phyloP scores from a whole-genome alignment of 2,329 filamentous ascomycete genomes.

The Xylaria sp. region DNA sequence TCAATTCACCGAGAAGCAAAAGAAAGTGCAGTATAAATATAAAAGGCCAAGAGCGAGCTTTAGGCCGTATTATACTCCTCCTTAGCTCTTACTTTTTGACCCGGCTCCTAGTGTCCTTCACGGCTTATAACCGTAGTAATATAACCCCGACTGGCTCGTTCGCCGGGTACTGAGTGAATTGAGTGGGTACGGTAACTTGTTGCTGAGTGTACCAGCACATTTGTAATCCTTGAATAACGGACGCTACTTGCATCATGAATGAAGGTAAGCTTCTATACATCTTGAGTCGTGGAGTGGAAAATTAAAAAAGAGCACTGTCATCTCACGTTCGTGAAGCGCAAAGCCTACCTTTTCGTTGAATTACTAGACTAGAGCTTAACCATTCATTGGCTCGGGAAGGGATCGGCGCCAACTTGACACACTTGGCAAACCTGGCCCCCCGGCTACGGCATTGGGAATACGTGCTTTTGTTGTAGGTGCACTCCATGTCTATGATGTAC shows the following conservation, averaged over 20 bases:
- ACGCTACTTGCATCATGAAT: no score
- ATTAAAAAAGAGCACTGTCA: not conserved
- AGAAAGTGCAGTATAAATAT: not conserved
- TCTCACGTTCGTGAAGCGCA: not conserved
- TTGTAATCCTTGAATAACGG: not conserved
- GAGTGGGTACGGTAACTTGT: constrained; percentile 11
- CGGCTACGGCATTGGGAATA: not conserved
- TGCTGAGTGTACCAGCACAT: constrained; percentile 15
- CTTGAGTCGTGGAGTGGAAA: not conserved
- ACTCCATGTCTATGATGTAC: no score
- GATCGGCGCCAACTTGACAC: constrained; percentile 9
- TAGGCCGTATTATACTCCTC: not conserved
- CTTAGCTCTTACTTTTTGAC: not conserved
- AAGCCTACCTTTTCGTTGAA: no score
- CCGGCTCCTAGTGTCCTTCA: no score
- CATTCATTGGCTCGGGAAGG: not conserved
- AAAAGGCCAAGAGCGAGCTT: not conserved
- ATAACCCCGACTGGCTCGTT: constrained; percentile 24
- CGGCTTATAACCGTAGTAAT: constrained; percentile 8
- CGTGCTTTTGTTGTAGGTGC: not conserved
- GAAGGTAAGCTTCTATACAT: not conserved
- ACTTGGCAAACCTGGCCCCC: constrained; percentile 1
- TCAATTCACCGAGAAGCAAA: not conserved
- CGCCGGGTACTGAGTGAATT: constrained; percentile 7
- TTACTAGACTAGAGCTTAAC: no score